A percentile compares a stretch with the other conserved stretches of the same genome.
Evolutionary conservation across 768 basidiomycete genomes (phyloP).

Genomic region (Collybiopsis confluens): DNA sequence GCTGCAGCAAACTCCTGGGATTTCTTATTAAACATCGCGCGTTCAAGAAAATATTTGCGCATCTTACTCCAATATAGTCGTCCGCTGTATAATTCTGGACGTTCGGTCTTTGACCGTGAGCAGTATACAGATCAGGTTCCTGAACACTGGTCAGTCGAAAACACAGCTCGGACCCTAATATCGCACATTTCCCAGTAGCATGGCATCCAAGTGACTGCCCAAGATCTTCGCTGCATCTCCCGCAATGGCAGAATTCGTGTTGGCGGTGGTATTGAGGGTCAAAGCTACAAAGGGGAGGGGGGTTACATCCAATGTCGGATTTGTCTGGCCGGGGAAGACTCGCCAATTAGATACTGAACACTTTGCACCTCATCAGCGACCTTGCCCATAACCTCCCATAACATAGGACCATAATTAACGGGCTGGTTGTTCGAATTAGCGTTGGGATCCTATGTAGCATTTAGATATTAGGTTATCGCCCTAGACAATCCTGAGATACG

Average conservation of each 20-base stretch:
- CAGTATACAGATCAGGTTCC: slow-evolving; percentile 60
- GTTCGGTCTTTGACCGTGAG: slow-evolving; percentile 35
- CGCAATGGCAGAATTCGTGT: slow-evolving; percentile 27
- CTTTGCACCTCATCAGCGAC: slow-evolving; percentile 27
- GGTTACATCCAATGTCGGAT: no score
- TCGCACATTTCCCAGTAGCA: slow-evolving; percentile 45
- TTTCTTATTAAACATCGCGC: no score
- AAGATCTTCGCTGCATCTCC: slow-evolving; percentile 33
- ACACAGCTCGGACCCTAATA: not conserved
- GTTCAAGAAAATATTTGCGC: no score
- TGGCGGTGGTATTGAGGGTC: slow-evolving; percentile 35
- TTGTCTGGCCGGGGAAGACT: slow-evolving; percentile 1
- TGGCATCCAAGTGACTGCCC: slow-evolving; percentile 38
- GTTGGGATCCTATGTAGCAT: no score
- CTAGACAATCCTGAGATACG: no score
- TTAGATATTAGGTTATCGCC: no score
- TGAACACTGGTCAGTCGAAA: slow-evolving; percentile 16
- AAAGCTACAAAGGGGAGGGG: no score
- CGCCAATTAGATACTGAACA: slow-evolving; percentile 28
- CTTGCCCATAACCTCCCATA: slow-evolving; percentile 43
- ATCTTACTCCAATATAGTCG: slow-evolving; percentile 40
- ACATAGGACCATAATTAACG: slow-evolving; percentile 40
- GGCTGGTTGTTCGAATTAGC: slow-evolving; percentile 42
- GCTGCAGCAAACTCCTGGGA: slow-evolving; percentile 43
- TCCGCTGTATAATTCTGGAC: slow-evolving; percentile 42